Evolutionary conservation across 2,329 filamentous ascomycete species (phyloP).

Genomic region (Diplodia seriata): DNA sequence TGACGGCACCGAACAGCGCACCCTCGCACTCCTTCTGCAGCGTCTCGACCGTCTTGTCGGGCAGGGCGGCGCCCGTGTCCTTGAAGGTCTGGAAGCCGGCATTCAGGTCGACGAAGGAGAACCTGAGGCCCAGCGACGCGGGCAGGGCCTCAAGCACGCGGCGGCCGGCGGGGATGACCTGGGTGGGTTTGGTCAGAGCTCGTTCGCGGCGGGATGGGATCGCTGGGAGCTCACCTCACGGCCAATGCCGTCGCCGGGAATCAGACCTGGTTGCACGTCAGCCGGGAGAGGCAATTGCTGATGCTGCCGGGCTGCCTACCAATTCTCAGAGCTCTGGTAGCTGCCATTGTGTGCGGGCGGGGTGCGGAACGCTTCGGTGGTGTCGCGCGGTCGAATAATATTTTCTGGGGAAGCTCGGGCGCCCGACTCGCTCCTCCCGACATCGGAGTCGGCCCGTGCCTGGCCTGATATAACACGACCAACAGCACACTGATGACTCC

Average conservation of each 20-base stretch:
- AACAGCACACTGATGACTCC: neutral
- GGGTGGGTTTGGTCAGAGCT: conserved; percentile 9
- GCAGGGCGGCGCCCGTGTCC: conserved; percentile 84
- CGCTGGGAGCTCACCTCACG: conserved; percentile 68
- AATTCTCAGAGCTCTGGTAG: conserved; percentile 33
- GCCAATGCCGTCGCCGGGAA: conserved; percentile 97
- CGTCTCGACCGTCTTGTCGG: conserved; percentile 88
- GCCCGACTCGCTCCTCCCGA: conserved; percentile 23
- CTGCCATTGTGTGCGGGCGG: conserved; percentile 33
- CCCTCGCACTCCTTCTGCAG: conserved; percentile 92
- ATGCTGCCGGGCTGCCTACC: conserved; percentile 23
- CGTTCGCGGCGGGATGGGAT: neutral
- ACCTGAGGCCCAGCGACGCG: conserved; percentile 86
- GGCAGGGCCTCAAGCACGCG: conserved; percentile 92
- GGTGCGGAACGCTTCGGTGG: conserved; percentile 6
- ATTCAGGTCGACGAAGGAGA: conserved; percentile 91
- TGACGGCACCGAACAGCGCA: conserved; percentile 94
- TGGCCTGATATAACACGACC: conserved; percentile 10
- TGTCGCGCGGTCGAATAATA: conserved; percentile 21
- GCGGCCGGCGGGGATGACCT: conserved; percentile 85
- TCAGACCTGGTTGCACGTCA: conserved; percentile 71
- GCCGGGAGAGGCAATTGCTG: neutral
- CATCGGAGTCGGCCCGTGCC: conserved; percentile 19
- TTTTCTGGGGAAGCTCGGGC: conserved; percentile 34
- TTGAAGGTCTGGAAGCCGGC: conserved; percentile 95